phyloP scores from a whole-genome alignment of 768 basidiomycete species.

The Xanthoconium stramineum region DNA sequence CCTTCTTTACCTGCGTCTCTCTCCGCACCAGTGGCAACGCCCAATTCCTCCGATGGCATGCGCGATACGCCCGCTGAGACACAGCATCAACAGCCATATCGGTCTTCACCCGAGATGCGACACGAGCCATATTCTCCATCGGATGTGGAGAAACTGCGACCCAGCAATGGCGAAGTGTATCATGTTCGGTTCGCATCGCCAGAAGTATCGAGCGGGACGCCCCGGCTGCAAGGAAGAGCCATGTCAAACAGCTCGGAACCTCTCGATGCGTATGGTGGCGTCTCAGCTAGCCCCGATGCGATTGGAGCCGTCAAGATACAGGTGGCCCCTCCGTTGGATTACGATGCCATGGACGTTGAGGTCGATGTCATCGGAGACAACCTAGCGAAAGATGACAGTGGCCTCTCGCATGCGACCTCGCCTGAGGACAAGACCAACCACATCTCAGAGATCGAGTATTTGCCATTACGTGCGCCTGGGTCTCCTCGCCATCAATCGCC shows the following conservation, averaged over 20 bases:
- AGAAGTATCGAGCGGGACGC: constrained; percentile 20
- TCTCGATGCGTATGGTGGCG: neutral
- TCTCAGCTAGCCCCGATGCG: neutral
- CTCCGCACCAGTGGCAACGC: constrained; percentile 8
- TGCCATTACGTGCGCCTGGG: neutral
- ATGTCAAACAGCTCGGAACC: neutral
- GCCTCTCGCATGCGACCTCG: neutral
- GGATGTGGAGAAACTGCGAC: constrained; percentile 13
- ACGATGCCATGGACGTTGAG: constrained; percentile 26
- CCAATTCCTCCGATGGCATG: constrained; percentile 7
- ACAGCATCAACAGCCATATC: constrained; percentile 16
- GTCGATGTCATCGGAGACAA: constrained; percentile 6
- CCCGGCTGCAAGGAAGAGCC: constrained; percentile 9
- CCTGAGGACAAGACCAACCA: neutral
- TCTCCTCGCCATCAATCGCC: constrained; percentile 3
- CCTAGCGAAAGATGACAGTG: neutral
- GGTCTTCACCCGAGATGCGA: constrained; percentile 14
- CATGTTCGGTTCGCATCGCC: constrained; percentile 33
- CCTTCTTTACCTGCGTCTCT: constrained; percentile 1
- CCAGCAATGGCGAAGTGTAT: constrained; percentile 14
- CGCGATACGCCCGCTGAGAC: constrained; percentile 27
- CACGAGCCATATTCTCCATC: neutral
- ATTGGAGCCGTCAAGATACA: neutral
- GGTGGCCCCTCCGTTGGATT: neutral
- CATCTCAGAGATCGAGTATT: neutral